Percentiles rank a stretch among this genome's conserved stretches.
These are phyloP conservation scores for Neofusicoccum sp. DNA, from an alignment of 2,329 filamentous ascomycete genomes.

Conservation along the genomic window DNA sequence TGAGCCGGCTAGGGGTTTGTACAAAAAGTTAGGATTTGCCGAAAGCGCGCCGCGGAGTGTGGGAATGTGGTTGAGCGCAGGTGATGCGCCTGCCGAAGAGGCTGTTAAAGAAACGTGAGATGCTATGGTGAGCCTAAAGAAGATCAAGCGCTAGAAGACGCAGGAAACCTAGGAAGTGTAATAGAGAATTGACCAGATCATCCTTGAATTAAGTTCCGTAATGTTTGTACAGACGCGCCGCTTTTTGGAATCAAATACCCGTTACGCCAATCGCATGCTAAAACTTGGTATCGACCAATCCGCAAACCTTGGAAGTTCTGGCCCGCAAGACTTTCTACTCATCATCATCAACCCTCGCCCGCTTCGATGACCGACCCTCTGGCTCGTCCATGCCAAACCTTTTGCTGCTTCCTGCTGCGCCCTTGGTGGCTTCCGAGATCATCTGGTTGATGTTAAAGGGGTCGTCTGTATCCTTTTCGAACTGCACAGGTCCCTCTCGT, in stretches of 20 bases:
- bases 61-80: conserved; percentile 34
- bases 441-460: conserved; percentile 95
- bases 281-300: neutral
- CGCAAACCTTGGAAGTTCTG: neutral
- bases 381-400: conserved; percentile 73
- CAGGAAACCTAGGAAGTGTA: too few relatives aligned
- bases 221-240: neutral
- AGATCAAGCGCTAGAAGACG: neutral
- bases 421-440: conserved; percentile 71
- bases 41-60: conserved; percentile 26
- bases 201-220: neutral
- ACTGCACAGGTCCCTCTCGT: conserved; percentile 89
- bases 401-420: conserved; percentile 61
- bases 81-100: neutral
- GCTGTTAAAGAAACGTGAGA: neutral
- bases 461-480: conserved; percentile 84
- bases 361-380: conserved; percentile 58
- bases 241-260: neutral
- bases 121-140: too few relatives aligned
- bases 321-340: conserved; percentile 21
- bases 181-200: neutral
- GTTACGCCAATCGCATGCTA: conserved; percentile 1
- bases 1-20: conserved; percentile 40
- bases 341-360: conserved; percentile 75
- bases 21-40: conserved; percentile 43